A percentile compares a stretch with the other conserved stretches of the same genome.
Evolutionary conservation across 805 yeast species (phyloP).

Genomic region (Starmerella kuoi): DNA sequence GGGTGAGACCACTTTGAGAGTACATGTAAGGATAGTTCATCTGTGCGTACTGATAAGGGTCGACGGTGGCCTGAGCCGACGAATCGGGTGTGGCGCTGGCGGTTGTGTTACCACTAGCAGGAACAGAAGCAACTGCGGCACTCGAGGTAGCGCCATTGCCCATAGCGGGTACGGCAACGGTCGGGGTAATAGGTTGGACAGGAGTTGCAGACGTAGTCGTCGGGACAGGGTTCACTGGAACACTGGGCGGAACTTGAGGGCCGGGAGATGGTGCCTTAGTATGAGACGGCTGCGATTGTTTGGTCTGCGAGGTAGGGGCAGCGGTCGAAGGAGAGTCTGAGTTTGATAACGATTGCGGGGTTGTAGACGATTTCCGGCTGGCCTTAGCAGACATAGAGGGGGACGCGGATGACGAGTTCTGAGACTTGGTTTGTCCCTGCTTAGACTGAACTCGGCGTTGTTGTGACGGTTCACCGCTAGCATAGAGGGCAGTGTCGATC

Average conservation of each 20-base stretch:
- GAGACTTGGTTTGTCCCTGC: neutral
- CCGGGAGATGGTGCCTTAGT: neutral
- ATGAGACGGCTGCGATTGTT: too few relatives aligned
- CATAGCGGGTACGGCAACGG: neutral
- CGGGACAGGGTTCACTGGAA: neutral
- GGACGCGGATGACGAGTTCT: neutral
- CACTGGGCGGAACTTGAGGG: neutral
- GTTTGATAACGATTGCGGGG: neutral
- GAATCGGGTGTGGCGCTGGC: neutral
- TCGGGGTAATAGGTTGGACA: neutral
- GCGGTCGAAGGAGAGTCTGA: neutral
- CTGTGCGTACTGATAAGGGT: neutral
- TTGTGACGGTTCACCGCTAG: slow-evolving; percentile 47
- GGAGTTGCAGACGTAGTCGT: neutral
- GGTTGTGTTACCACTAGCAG: neutral
- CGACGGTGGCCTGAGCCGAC: neutral
- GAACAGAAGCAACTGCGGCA: too few relatives aligned
- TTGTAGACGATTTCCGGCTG: neutral
- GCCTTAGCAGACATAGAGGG: neutral
- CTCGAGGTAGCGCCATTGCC: too few relatives aligned
- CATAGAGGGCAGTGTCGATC: slow-evolving; percentile 80
- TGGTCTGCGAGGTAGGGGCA: neutral
- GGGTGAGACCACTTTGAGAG: slow-evolving; percentile 5
- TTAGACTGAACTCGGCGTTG: slow-evolving; percentile 5
- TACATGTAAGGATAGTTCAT: slow-evolving; percentile 2